A percentile compares a stretch with the other conserved stretches of the same genome.
These are phyloP conservation scores for Melocanna baccifera DNA, from an alignment of 176 grass and related monocot genomes.

Conservation along the genomic window DNA sequence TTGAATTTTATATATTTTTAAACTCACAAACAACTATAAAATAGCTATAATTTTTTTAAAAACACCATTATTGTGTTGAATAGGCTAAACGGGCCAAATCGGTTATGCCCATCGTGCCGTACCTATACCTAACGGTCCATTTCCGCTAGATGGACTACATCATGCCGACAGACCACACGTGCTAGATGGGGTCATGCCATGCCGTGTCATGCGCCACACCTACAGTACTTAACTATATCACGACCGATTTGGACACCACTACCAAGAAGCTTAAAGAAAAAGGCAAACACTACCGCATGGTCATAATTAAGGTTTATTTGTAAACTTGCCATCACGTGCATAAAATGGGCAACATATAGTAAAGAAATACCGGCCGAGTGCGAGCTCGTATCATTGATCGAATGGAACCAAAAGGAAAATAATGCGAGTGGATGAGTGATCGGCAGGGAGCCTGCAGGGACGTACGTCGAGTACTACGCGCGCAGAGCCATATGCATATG, in stretches of 20 bases:
- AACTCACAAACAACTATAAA: no score
- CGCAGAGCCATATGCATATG: neutral
- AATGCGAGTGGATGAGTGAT: neutral
- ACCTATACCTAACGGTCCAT: no score
- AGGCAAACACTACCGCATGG: neutral
- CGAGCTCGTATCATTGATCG: conserved; percentile 18
- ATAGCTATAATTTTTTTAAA: no score
- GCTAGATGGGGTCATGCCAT: no score
- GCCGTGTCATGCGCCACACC: accelerated
- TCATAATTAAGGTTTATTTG: neutral
- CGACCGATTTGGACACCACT: no score
- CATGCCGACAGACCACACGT: no score
- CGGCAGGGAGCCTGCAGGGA: neutral
- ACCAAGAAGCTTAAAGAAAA: neutral
- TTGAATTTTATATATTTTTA: no score
- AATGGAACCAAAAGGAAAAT: conserved; percentile 22
- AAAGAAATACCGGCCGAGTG: no score
- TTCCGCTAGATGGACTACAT: no score
- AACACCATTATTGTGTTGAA: no score
- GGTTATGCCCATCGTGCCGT: no score
- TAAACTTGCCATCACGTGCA: neutral
- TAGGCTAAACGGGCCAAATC: no score
- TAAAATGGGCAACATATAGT: neutral
- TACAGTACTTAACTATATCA: accelerated
- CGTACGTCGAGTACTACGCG: neutral